A percentile compares a stretch with the other conserved stretches of the same genome.
Conservation (phyloP, 2,329 filamentous ascomycete species). For the Triangularia setosa region DNA sequence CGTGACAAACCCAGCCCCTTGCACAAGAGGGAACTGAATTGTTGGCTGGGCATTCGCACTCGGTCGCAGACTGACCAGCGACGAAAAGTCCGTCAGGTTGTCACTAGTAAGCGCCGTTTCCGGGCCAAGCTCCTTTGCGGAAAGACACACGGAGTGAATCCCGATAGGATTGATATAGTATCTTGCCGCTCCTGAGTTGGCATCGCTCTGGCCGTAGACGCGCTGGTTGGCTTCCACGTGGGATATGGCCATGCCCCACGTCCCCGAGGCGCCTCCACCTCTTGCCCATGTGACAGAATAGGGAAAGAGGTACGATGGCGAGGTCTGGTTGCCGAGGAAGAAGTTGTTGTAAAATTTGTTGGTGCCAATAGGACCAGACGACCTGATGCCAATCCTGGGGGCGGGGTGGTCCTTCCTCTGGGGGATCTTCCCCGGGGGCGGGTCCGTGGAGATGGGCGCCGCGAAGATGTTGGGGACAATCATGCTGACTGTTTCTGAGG, state of each 20-base stretch:
- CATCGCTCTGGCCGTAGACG: slow-evolving; percentile 58
- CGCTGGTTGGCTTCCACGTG: slow-evolving; percentile 67
- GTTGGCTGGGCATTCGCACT: slow-evolving; percentile 50
- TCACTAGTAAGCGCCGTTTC: slow-evolving; percentile 55
- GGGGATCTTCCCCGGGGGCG: slow-evolving; percentile 47
- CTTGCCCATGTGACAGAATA: slow-evolving; percentile 67
- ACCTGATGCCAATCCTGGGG: slow-evolving; percentile 47
- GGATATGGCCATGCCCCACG: slow-evolving; percentile 74
- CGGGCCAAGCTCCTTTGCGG: slow-evolving; percentile 66
- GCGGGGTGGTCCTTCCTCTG: slow-evolving; percentile 56
- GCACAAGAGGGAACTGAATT: slow-evolving; percentile 76
- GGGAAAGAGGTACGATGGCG: slow-evolving; percentile 70
- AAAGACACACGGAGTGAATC: slow-evolving; percentile 76
- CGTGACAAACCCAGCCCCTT: slow-evolving; percentile 87
- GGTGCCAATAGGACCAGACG: slow-evolving; percentile 56
- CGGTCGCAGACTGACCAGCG: slow-evolving; percentile 63
- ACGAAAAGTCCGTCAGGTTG: slow-evolving; percentile 54
- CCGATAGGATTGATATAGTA: slow-evolving; percentile 82
- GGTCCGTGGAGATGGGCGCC: slow-evolving; percentile 48
- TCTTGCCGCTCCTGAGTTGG: slow-evolving; percentile 54
- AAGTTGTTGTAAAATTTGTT: slow-evolving; percentile 84
- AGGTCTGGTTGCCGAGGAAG: slow-evolving; percentile 68
- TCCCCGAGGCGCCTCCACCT: slow-evolving; percentile 57
- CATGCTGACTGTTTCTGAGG: slow-evolving; percentile 27
- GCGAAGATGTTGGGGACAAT: slow-evolving; percentile 50